Conservation (phyloP, 352 stramenopile species). For the Phytophthora pini region DNA sequence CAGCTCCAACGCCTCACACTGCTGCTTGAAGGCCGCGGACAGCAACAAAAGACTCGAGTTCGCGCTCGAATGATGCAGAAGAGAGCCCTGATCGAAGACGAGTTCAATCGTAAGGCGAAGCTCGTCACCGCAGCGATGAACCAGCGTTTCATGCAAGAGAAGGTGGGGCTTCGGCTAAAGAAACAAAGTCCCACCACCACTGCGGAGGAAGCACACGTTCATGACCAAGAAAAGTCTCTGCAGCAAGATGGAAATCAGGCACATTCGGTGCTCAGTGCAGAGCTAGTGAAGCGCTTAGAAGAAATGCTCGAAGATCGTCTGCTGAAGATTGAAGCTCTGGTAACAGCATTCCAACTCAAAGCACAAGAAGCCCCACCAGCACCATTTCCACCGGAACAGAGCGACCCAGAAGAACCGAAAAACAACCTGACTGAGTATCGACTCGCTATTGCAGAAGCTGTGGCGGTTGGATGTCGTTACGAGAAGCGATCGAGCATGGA, state of each 20-base stretch:
- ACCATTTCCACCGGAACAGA: slow-evolving; percentile 2
- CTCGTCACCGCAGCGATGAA: slow-evolving; percentile 57
- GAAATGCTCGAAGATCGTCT: slow-evolving; percentile 35
- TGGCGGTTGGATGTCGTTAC: slow-evolving; percentile 31
- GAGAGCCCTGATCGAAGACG: slow-evolving; percentile 49
- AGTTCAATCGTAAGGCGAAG: slow-evolving; percentile 55
- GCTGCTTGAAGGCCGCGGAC: slow-evolving; percentile 53
- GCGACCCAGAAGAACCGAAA: neutral
- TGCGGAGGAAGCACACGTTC: neutral
- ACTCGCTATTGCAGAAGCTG: slow-evolving; percentile 27
- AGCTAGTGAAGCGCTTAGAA: slow-evolving; percentile 25
- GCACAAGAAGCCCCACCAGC: neutral
- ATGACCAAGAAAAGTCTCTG: neutral
- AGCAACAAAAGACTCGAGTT: slow-evolving; percentile 36
- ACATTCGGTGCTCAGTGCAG: slow-evolving; percentile 8
- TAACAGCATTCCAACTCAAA: slow-evolving; percentile 18
- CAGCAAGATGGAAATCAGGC: slow-evolving; percentile 1
- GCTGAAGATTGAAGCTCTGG: slow-evolving; percentile 32
- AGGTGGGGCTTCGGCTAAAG: slow-evolving; percentile 49
- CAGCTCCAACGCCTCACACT: slow-evolving; percentile 55
- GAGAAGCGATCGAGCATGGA: slow-evolving; percentile 8
- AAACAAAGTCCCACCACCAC: slow-evolving; percentile 26
- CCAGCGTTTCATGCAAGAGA: slow-evolving; percentile 59
- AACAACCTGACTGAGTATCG: slow-evolving; percentile 20
- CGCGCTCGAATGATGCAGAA: slow-evolving; percentile 28